These are phyloP conservation scores for Aegle marmelos DNA, from an alignment of 345 rosid species.

Conservation along the genomic window DNA sequence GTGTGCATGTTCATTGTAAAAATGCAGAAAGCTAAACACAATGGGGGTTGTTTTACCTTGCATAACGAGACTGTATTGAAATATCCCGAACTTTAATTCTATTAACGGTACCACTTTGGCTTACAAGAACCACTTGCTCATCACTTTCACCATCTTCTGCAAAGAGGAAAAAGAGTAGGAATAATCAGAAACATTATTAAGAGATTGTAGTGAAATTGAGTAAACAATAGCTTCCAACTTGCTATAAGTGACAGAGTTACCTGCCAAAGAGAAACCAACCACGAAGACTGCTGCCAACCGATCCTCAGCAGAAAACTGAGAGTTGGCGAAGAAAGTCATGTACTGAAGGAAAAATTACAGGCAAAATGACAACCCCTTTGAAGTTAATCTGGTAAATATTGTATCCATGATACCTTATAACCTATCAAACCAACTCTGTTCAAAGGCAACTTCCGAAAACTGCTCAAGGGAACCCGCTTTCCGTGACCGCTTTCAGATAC, in stretches of 20 bases:
- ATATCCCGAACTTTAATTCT: slow-evolving; percentile 90
- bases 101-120: slow-evolving; percentile 90
- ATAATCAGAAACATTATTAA: not conserved
- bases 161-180: slow-evolving; percentile 9
- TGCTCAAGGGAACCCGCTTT: slow-evolving; percentile 87
- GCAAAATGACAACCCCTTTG: not conserved
- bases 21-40: not conserved
- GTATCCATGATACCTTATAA: slow-evolving; percentile 54
- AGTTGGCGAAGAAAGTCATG: slow-evolving; percentile 8
- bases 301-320: slow-evolving; percentile 75
- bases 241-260: slow-evolving; percentile 29
- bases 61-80: slow-evolving; percentile 83
- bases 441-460: slow-evolving; percentile 55
- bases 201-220: not conserved
- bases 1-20: not conserved
- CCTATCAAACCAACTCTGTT: slow-evolving; percentile 84
- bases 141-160: slow-evolving; percentile 89
- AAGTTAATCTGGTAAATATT: not conserved
- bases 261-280: slow-evolving; percentile 83
- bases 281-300: slow-evolving; percentile 79
- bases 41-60: slow-evolving; percentile 47
- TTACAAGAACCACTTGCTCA: slow-evolving; percentile 89
- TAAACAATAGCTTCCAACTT: not conserved
- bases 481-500: slow-evolving; percentile 87
- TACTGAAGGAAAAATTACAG: not conserved